Evolutionary conservation across 148 eudicot species (phyloP), one percentile per base, ranked within the genome.

Genomic region (Oxyria digyna): DNA sequence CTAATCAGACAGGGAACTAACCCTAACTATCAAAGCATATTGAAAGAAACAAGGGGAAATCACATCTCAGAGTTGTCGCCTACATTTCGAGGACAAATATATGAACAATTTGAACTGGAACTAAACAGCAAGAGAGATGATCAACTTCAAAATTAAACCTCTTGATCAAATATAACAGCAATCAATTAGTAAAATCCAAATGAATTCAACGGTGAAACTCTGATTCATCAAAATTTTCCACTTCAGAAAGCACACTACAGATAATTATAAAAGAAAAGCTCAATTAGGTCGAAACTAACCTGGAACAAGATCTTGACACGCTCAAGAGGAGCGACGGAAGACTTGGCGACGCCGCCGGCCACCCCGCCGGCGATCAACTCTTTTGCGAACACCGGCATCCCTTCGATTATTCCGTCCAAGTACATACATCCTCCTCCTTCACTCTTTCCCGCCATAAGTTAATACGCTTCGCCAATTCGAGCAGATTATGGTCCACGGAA

Each of bases 221-320:
- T 26, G 63, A 26, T 55, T 27, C 32, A 27, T 55, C 63, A 55
- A 26, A 8, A 55, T 55, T 27, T 26, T 3, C 59, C 33, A 55
- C 32, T 54, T 26, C 32, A 54, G 26, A 15, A 43, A 43, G 48
- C 41, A 38, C 4, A 14, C 48, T 5, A 43, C 48, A 43, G 2
- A 9, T 12, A 55, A 55, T 7, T 24, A 55, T n/a, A 55, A 6
- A 0, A 24, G 31, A 55, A 26, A 1, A 3, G 65, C 37, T 59
- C 65, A 29, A 59, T 24, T 14, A 59, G 29, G 65, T 31, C 6
- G 65, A 59, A 66, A 37, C 42, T 18, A 35, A 92, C 97, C 96
- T 92, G 97, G 78, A 92, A 92, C 59, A 89, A 77, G 74, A 92
- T 92, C 83, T 92, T 92, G 84, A 92, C 73, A 40, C 97, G 96